phyloP scores from a whole-genome alignment of 2,329 filamentous ascomycete genomes.

The Aspergillus unguis region DNA sequence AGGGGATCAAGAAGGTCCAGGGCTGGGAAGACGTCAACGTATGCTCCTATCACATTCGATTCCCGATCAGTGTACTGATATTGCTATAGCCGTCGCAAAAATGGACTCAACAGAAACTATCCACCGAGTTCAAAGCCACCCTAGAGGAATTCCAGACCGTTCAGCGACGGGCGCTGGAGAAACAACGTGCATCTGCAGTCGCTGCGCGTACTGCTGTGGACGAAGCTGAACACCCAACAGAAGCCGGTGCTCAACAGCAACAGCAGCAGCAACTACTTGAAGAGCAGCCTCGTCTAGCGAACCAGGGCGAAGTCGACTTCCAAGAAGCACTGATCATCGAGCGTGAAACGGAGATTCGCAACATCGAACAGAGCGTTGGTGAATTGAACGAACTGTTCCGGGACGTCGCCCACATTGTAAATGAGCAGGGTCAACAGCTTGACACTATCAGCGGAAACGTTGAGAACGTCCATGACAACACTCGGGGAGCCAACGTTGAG shows the following conservation, averaged over 20 bases:
- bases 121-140: slow-evolving; percentile 84
- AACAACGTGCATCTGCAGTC: slow-evolving; percentile 80
- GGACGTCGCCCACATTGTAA: slow-evolving; percentile 96
- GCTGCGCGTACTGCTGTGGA: slow-evolving; percentile 80
- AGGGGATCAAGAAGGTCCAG: slow-evolving; percentile 89
- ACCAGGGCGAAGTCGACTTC: slow-evolving; percentile 95
- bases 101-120: slow-evolving; percentile 93
- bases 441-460: slow-evolving; percentile 88
- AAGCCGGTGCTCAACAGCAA: slow-evolving; percentile 47
- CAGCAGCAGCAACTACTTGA: slow-evolving; percentile 65
- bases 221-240: slow-evolving; percentile 37
- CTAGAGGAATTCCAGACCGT: slow-evolving; percentile 88
- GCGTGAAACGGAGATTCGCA: slow-evolving; percentile 93
- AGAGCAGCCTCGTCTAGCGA: slow-evolving; percentile 74
- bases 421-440: slow-evolving; percentile 85
- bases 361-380: slow-evolving; percentile 93
- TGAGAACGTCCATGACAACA: slow-evolving; percentile 75
- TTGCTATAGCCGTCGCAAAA: slow-evolving; percentile 76
- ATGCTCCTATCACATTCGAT: slow-evolving; percentile 30
- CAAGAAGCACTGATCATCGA: slow-evolving; percentile 94
- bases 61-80: slow-evolving; percentile 13
- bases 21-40: slow-evolving; percentile 81
- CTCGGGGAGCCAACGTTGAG: slow-evolving; percentile 79
- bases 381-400: slow-evolving; percentile 96
- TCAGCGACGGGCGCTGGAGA: slow-evolving; percentile 87